Evolutionary conservation across 1,139 yeast species (phyloP), one percentile per base, ranked within the genome.

Genomic region (Pichia sp.): DNA sequence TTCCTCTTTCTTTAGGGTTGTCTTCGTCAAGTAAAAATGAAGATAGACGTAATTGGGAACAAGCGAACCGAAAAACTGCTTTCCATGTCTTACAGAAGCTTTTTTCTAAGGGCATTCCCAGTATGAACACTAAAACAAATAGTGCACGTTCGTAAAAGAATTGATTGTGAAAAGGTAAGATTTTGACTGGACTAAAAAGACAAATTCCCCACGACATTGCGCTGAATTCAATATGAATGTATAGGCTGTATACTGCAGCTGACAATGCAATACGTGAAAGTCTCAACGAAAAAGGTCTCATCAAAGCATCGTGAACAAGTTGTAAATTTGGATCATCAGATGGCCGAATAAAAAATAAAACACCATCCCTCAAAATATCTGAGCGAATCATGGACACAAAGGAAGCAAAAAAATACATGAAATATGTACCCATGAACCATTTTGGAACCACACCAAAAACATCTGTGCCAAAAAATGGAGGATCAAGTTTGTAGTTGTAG

Each of bases 321-420:
- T 93, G 82, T 46, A 91, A 85, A 63, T 90, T 87, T 34, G 96
- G 97, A 67, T 93, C 97, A 63, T 92, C 97, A 2, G 97, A 97
- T 36, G 96, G 91, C 60, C 97, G 78, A 55, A 95, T 88, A 71
- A 95, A 93, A 70, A 83, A 93, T 47, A 93, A 74, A 2, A 90
- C 96, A 6, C 99, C 99, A 0, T 89, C 85, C 54, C 99, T 80
- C 61, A 93, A 78, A 46, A 91, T 84, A 55, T 75, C 73, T 46
- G 79, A 74, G 60, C 99, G 77, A 40, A 86, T 78, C 90, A 91
- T 85, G 6, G 95, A 89, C 42, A 93, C 92, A 71, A 83, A 93
- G 51, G 87, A 73, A 1, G 98, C 96, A 72, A 93, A 84, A 64
- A 83, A 75, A 60, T 87, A 84, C 98, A 95, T 92, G 72, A 90